Base-by-base conservation (phyloP, 2,329 filamentous ascomycete species). In the Lecanicillium sp. region DNA sequence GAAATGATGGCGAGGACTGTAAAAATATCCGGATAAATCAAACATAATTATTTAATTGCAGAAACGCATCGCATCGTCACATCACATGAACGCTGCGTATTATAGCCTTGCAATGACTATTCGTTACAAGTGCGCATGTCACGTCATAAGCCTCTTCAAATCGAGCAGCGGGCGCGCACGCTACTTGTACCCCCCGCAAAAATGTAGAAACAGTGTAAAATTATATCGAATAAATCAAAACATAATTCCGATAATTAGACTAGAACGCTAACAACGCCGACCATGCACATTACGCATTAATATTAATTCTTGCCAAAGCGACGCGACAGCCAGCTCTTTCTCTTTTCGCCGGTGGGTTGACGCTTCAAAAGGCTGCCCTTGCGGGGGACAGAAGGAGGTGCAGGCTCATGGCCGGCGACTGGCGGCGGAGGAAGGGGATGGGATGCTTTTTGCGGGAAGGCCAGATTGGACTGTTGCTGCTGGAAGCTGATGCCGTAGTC, bases 251-350 rank as follows among this genome's bases (percentile, higher is more conserved):
- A 35, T 42, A 48, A 48, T 41, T 41, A 35, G 39, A 48, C 45
- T 57, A 56, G 54, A 57, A 49, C 54, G 53, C 58, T 59, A 57
- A 51, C 50, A 53, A 55, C 52, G 48, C 52, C 44, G 49, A 54
- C 61, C 66, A 69, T 48, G 41, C 49, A 49, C 52, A 49, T 43
- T 44, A 41, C 30, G 45, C 43, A 41, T 44, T 40, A 46, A 30
- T 44, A 41, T 48, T 64, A 63, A 24, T 68, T 67, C 62, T 75
- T 90, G 74, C 86, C 93, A 66, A 95, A 93, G 48, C 83, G 78
- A 58, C 83, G 81, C 61, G 86, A 81, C 59, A 97, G 83, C 89
- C 90, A 95, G 63, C 90, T 93, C 76, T 90, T 90, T 55, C 87
- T 78, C 75, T 95, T 95, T 52, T 90, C 85, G 11, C 62, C 61